phyloP scores from a whole-genome alignment of 495 filamentous ascomycete species.

The Lepraria neglecta region DNA sequence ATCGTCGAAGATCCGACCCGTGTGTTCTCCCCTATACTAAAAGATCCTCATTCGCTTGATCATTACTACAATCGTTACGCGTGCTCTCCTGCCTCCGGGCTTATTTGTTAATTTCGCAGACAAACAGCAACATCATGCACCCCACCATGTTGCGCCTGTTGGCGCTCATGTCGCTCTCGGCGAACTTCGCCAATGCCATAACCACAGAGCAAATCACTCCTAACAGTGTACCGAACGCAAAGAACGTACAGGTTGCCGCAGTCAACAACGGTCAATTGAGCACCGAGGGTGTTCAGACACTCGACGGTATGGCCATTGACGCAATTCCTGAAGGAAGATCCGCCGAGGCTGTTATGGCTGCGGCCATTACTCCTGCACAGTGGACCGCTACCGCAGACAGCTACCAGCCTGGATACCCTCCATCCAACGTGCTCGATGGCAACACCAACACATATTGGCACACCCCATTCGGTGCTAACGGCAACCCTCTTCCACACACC shows the following conservation, averaged over 20 bases:
- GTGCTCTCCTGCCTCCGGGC: conserved; percentile 8
- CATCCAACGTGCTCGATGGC: conserved; percentile 24
- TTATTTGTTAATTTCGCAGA: background rate
- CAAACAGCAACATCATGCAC: background rate
- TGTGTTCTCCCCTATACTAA: background rate
- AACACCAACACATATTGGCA: conserved; percentile 22
- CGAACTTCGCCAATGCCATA: conserved; percentile 2
- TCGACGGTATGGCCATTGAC: conserved; percentile 23
- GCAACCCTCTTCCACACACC: conserved; percentile 17
- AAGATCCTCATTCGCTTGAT: background rate
- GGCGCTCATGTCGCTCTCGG: conserved; percentile 5
- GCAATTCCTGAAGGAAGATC: conserved; percentile 20
- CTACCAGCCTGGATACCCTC: conserved; percentile 21
- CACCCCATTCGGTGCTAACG: conserved; percentile 1
- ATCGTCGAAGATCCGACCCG: background rate
- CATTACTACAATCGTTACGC: background rate
- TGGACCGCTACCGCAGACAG: conserved; percentile 26
- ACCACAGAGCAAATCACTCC: background rate
- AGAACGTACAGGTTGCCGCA: conserved; percentile 8
- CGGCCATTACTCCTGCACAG: conserved; percentile 14
- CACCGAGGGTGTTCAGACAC: conserved; percentile 16
- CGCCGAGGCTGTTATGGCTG: conserved; percentile 10
- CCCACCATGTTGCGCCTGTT: conserved; percentile 4
- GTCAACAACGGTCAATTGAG: conserved; percentile 2
- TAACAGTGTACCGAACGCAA: background rate